Evolutionary conservation across 208 protist genomes (phyloP).

Genomic region (Naegleria gruberi): DNA sequence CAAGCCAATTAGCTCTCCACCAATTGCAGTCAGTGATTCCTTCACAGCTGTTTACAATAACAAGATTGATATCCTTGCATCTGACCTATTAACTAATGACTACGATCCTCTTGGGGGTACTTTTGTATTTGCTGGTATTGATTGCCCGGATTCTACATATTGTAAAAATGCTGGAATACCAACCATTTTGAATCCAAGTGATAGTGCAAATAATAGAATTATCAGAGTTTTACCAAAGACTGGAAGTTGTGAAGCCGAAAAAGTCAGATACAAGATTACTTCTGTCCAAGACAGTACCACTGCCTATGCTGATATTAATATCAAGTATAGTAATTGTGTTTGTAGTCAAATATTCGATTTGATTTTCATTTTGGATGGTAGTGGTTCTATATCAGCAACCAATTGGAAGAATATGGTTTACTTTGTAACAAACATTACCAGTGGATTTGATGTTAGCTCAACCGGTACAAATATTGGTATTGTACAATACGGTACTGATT

Average conservation of each 20-base stretch:
- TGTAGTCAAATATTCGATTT: not conserved
- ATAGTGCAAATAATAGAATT: not conserved
- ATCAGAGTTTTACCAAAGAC: no score
- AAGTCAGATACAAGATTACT: not conserved
- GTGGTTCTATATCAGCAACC: not conserved
- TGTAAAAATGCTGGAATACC: not conserved
- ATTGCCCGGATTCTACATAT: not conserved
- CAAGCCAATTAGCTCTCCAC: not conserved
- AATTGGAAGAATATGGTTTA: not conserved
- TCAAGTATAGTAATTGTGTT: not conserved
- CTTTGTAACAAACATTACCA: not conserved
- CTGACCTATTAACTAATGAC: not conserved
- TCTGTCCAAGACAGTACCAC: not conserved
- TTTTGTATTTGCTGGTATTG: not conserved
- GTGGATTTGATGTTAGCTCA: not conserved
- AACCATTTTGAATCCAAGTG: not conserved
- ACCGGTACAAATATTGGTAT: not conserved
- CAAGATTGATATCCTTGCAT: not conserved
- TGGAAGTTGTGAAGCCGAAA: not conserved
- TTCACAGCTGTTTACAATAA: not conserved
- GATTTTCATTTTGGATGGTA: not conserved
- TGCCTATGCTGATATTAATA: not conserved
- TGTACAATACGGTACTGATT: not conserved
- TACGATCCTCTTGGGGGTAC: not conserved
- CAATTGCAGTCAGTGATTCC: not conserved